Conservation (phyloP, 208 protist genomes). For the Acanthamoeba healyi region DNA sequence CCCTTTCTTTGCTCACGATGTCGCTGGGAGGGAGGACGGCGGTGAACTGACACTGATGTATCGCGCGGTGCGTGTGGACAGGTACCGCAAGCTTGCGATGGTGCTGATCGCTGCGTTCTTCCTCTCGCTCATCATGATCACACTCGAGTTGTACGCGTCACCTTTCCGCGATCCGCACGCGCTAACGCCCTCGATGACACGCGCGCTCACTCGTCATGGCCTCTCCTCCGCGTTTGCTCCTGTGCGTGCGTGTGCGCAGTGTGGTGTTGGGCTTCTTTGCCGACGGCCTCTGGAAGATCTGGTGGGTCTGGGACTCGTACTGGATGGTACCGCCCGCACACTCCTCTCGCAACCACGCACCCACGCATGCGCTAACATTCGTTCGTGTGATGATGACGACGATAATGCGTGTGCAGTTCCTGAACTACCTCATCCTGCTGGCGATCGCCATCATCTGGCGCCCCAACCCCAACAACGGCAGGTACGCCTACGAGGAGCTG, state of each 20-base stretch:
- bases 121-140: background rate
- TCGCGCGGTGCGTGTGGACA: background rate
- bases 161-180: too few species aligned
- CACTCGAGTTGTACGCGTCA: constrained; percentile 36
- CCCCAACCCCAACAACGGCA: constrained; percentile 47
- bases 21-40: too few species aligned
- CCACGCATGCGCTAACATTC: background rate
- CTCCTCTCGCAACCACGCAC: background rate
- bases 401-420: background rate
- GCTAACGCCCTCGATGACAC: background rate
- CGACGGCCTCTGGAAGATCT: constrained; percentile 64
- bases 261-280: constrained; percentile 52
- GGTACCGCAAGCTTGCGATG: constrained; percentile 1
- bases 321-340: background rate
- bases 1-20: background rate
- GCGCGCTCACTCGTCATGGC: background rate
- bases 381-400: background rate
- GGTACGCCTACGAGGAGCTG: constrained; percentile 51
- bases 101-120: constrained; percentile 6
- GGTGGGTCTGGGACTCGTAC: constrained; percentile 68
- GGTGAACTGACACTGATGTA: too few species aligned
- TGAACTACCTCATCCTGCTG: constrained; percentile 27
- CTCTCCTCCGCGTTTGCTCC: background rate
- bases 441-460: constrained; percentile 61
- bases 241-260: background rate